phyloP scores from a whole-genome alignment of 2,329 filamentous ascomycete genomes.

The Colletotrichum sp. region DNA sequence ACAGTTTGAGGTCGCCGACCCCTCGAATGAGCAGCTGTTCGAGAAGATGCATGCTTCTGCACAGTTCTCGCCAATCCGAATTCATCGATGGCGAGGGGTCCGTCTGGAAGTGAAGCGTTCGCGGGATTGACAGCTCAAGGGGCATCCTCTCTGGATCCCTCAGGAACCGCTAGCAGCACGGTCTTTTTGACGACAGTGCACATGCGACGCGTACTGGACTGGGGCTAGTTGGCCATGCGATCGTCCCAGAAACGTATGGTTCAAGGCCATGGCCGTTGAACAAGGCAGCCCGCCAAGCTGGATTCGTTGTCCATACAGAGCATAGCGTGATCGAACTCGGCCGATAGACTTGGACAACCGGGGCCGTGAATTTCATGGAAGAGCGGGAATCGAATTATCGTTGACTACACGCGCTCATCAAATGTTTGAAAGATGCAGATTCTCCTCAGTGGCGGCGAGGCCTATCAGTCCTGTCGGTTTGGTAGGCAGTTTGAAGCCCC shows the following conservation, averaged over 20 bases:
- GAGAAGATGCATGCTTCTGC: neutral
- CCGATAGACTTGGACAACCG: neutral
- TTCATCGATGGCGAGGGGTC: neutral
- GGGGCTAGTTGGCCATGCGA: neutral
- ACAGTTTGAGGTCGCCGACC: neutral
- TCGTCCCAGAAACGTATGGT: neutral
- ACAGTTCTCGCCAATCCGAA: neutral
- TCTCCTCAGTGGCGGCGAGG: neutral
- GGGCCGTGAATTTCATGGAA: neutral
- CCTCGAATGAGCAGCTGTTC: neutral
- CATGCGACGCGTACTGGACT: neutral
- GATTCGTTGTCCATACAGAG: neutral
- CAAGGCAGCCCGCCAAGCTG: neutral
- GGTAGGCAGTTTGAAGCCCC: neutral
- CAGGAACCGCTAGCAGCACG: neutral
- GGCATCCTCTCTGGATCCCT: neutral
- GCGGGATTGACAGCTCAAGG: neutral
- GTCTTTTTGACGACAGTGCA: neutral
- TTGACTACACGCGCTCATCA: neutral
- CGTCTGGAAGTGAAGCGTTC: neutral
- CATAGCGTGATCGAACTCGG: neutral
- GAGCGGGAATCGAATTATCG: neutral
- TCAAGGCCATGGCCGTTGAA: neutral
- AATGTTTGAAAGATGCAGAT: neutral
- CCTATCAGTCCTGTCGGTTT: too few species aligned